Evolutionary conservation across 2,329 filamentous ascomycete genomes (phyloP).

Genomic region (Apiospora marii): DNA sequence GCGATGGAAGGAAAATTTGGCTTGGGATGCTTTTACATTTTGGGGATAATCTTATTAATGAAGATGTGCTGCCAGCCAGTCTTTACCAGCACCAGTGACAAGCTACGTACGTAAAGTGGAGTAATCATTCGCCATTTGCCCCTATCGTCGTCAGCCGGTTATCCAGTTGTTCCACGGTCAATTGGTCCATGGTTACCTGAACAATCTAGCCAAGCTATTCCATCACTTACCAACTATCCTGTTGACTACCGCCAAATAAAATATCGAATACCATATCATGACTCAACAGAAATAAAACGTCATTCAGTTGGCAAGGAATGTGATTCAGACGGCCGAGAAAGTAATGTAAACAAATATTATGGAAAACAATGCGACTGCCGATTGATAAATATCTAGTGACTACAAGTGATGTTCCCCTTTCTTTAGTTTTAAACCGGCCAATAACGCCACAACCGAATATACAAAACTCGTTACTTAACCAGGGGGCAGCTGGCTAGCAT

Average conservation of each 20-base stretch:
- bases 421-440: slow-evolving; percentile 30
- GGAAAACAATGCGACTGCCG: background rate
- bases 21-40: background rate
- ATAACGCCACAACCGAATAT: slow-evolving; percentile 28
- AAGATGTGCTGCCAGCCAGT: background rate
- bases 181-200: background rate
- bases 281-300: too few relatives aligned
- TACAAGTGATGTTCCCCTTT: slow-evolving; percentile 31
- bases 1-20: background rate
- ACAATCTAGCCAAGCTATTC: too few relatives aligned
- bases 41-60: background rate
- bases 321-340: background rate
- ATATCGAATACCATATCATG: too few relatives aligned
- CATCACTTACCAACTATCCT: background rate
- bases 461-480: slow-evolving; percentile 60
- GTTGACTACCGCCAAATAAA: background rate
- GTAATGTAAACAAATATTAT: background rate
- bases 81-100: background rate
- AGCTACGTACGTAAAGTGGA: background rate
- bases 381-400: background rate
- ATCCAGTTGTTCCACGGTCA: background rate
- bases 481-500: slow-evolving; percentile 91
- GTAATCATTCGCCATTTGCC: background rate
- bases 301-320: background rate
- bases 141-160: background rate